These are phyloP conservation scores for Fusarium sp. DNA, from an alignment of 2,329 filamentous ascomycete species.

Conservation along the genomic window DNA sequence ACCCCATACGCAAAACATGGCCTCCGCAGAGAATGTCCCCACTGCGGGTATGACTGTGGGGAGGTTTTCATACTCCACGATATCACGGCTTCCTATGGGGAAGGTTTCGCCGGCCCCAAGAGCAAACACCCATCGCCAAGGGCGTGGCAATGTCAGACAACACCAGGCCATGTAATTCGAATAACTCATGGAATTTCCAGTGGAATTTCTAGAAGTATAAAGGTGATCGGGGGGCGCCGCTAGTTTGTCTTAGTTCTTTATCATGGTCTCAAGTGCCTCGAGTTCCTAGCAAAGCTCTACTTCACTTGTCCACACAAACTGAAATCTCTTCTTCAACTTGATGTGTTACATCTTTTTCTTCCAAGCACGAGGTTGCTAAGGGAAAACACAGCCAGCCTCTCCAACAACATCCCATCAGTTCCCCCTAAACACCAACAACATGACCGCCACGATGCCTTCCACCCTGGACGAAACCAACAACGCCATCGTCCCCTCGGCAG, in stretches of 20 bases:
- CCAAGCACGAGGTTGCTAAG: background rate
- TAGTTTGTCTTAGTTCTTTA: background rate
- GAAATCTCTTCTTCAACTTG: background rate
- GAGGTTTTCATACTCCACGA: background rate
- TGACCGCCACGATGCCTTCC: background rate
- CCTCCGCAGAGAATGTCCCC: background rate
- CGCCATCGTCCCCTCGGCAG: background rate
- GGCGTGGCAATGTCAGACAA: background rate
- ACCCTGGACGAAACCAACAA: background rate
- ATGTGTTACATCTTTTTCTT: background rate
- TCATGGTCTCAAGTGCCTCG: background rate
- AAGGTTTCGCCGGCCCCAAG: background rate
- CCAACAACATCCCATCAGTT: background rate
- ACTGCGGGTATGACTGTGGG: background rate
- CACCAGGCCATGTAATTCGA: background rate
- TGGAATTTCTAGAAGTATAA: background rate
- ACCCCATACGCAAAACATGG: background rate
- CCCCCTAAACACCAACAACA: background rate
- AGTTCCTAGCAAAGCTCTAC: background rate
- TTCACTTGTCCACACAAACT: background rate
- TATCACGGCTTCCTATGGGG: background rate
- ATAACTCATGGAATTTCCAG: background rate
- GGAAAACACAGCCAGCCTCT: background rate
- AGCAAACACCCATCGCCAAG: background rate
- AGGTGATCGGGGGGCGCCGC: background rate